These are phyloP conservation scores for Phylloporus gajari DNA, from an alignment of 1,284 basidiomycete species.

Conservation along the genomic window DNA sequence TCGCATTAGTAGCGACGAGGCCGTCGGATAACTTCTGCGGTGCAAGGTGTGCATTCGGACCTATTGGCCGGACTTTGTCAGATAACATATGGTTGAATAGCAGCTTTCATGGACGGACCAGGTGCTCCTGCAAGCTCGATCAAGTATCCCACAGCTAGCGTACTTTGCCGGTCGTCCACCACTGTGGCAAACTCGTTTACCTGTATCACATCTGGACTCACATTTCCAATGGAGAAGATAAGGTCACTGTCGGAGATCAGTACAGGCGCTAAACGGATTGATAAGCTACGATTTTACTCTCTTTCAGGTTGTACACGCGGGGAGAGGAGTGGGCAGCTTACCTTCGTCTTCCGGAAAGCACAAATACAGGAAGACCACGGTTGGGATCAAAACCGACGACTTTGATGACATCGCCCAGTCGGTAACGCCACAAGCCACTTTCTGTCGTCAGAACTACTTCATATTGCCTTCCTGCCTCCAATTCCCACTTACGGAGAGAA, in stretches of 20 bases:
- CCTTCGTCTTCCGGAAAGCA: neutral
- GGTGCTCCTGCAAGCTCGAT: neutral
- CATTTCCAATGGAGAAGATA: neutral
- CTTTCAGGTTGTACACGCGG: neutral
- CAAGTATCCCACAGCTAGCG: neutral
- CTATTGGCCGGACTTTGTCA: neutral
- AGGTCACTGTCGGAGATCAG: neutral
- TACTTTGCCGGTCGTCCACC: neutral
- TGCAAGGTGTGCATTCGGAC: neutral
- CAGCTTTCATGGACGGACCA: neutral
- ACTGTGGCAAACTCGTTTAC: neutral
- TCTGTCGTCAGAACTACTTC: constrained; percentile 36
- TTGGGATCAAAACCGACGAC: constrained; percentile 34
- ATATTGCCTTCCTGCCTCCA: constrained; percentile 15
- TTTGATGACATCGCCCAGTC: constrained; percentile 35
- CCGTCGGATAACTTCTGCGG: neutral
- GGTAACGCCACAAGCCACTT: constrained; percentile 41
- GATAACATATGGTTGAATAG: neutral
- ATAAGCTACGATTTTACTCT: neutral
- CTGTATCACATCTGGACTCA: neutral
- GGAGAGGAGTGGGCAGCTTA: neutral
- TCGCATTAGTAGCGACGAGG: neutral
- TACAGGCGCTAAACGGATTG: neutral
- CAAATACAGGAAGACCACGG: constrained; percentile 16
- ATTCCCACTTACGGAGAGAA: neutral